Evolutionary conservation across 768 basidiomycete genomes (phyloP).

Genomic region (Tulasnella sp.): DNA sequence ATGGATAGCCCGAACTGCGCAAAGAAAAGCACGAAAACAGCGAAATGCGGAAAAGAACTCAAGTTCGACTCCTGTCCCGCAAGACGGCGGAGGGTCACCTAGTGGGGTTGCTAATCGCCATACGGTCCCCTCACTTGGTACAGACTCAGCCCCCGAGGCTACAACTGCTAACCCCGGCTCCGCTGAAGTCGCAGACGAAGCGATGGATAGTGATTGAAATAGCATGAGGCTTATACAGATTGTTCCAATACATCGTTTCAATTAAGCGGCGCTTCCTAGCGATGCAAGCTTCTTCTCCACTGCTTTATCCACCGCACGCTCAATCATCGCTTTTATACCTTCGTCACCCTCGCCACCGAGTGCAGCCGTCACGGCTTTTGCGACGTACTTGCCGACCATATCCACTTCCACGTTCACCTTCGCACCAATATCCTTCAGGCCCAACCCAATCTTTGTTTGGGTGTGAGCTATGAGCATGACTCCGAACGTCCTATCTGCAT

Average conservation of each 20-base stretch:
- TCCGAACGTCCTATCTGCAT: conserved; percentile 60
- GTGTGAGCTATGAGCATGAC: conserved; percentile 97
- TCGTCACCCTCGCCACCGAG: conserved; percentile 46
- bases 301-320: conserved; percentile 34
- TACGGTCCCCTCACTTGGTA: background rate
- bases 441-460: conserved; percentile 80
- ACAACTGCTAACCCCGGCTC: background rate
- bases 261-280: background rate
- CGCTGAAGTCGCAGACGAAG: background rate
- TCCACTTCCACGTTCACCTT: conserved; percentile 95
- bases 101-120: background rate
- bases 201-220: background rate
- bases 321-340: conserved; percentile 35
- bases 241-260: conserved; percentile 8
- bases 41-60: background rate
- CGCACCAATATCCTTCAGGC: conserved; percentile 66
- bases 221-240: background rate
- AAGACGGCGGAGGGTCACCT: background rate
- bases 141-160: background rate
- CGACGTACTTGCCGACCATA: conserved; percentile 89
- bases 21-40: background rate
- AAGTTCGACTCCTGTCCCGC: background rate
- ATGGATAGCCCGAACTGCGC: background rate
- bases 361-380: conserved; percentile 72
- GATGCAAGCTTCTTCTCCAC: conserved; percentile 25